phyloP scores from a whole-genome alignment of 352 stramenopile genomes.

The Globisporangium apiculatum region DNA sequence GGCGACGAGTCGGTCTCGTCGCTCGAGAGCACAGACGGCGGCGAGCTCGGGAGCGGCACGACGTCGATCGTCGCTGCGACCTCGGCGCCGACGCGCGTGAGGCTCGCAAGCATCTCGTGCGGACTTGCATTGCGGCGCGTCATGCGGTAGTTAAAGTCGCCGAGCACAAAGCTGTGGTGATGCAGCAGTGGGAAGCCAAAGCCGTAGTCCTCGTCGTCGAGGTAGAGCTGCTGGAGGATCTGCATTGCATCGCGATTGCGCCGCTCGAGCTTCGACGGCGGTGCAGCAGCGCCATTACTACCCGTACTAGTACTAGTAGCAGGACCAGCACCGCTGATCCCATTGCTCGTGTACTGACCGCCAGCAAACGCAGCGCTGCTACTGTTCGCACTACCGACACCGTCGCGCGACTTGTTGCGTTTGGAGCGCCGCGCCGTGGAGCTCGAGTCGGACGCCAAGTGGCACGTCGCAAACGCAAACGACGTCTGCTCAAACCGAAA shows the following conservation, averaged over 20 bases:
- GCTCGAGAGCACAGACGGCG: conserved; percentile 4
- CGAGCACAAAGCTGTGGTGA: conserved; percentile 86
- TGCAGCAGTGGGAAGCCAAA: conserved; percentile 78
- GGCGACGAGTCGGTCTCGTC: conserved; percentile 18
- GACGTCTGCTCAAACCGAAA: conserved; percentile 54
- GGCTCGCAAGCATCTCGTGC: conserved; percentile 42
- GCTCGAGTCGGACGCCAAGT: conserved; percentile 79
- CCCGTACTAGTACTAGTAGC: not conserved
- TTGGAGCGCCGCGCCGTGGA: conserved; percentile 34
- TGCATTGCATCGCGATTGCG: conserved; percentile 79
- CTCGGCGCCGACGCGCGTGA: conserved; percentile 10
- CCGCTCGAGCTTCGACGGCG: conserved; percentile 63
- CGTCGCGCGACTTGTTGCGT: conserved; percentile 13
- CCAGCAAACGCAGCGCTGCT: not conserved
- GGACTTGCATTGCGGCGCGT: conserved; percentile 33
- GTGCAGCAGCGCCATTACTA: not conserved
- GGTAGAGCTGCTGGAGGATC: conserved; percentile 74
- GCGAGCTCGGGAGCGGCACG: conserved; percentile 6
- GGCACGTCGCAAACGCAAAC: conserved; percentile 70
- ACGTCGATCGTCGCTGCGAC: conserved; percentile 7
- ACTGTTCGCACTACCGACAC: not conserved
- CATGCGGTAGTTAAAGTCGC: conserved; percentile 89
- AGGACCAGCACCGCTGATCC: not conserved
- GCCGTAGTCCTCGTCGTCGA: conserved; percentile 79
- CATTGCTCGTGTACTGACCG: no score